Conservation (phyloP, 306 rosid genomes). For the Begonia masoniana region DNA sequence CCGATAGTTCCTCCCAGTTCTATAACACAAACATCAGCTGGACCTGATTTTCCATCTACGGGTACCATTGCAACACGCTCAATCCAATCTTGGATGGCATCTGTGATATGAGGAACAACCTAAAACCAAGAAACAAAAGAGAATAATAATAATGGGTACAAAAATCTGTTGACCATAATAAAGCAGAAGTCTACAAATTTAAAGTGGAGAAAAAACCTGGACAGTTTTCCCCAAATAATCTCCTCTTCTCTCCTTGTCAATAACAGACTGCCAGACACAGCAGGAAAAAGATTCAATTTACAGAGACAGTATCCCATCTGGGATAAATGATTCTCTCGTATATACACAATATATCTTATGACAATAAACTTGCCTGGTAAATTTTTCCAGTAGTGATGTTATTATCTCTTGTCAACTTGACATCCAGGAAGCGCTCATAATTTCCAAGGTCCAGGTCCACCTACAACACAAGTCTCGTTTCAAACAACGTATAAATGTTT, state of each 20-base stretch:
- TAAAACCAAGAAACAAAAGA: background rate
- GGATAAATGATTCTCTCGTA: background rate
- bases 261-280: conserved; percentile 20
- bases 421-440: conserved; percentile 80
- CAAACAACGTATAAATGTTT: too few species aligned
- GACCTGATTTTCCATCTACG: conserved; percentile 31
- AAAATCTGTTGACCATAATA: background rate
- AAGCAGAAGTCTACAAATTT: conserved; percentile 1
- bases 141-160: conserved; percentile 1
- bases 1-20: conserved; percentile 47
- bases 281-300: conserved; percentile 1
- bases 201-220: conserved; percentile 20
- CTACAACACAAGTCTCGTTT: conserved; percentile 22
- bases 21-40: conserved; percentile 43
- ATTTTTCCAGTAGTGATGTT: conserved; percentile 94
- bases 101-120: conserved; percentile 51
- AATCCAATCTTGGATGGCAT: conserved; percentile 43
- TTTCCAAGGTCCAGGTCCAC: conserved; percentile 99
- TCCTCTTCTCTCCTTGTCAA: conserved; percentile 37
- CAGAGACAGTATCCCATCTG: conserved; percentile 3
- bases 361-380: conserved; percentile 59
- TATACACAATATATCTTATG: background rate
- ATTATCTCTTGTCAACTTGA: conserved; percentile 81
- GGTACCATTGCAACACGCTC: conserved; percentile 29
- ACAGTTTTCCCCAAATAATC: conserved; percentile 47